A percentile compares a stretch with the other conserved stretches of the same genome.
phyloP scores from a whole-genome alignment of 768 basidiomycete genomes.

The Naematelia aurantialba region DNA sequence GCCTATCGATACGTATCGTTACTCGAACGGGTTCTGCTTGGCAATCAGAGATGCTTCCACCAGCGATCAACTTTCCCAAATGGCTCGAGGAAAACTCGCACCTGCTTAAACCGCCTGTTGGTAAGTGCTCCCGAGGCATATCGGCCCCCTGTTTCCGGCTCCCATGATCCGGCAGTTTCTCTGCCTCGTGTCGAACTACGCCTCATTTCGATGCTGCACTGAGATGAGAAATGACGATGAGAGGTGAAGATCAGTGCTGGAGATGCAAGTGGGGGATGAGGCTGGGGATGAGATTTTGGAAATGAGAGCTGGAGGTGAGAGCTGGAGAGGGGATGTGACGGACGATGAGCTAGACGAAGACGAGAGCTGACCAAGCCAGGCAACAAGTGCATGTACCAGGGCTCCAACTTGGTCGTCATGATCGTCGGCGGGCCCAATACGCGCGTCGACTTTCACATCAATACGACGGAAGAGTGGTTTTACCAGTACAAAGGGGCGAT shows the following conservation, averaged over 20 bases:
- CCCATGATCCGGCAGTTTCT: neutral
- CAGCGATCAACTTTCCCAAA: conserved; percentile 81
- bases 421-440: conserved; percentile 93
- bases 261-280: no score
- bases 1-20: no score
- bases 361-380: conserved; percentile 11
- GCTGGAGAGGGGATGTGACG: no score
- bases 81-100: conserved; percentile 82
- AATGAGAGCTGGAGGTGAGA: no score
- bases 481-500: conserved; percentile 94
- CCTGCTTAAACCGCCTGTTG: conserved; percentile 82
- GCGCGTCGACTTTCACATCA: conserved; percentile 89
- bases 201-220: no score
- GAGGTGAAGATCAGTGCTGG: no score
- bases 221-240: no score
- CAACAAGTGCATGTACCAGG: conserved; percentile 55
- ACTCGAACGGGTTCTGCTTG: no score
- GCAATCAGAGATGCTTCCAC: conserved; percentile 71
- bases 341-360: no score
- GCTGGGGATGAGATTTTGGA: no score
- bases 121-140: conserved; percentile 59
- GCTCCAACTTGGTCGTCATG: conserved; percentile 90
- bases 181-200: neutral
- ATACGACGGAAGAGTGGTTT: conserved; percentile 99
- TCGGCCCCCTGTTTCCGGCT: neutral